Evolutionary conservation across 176 grass and related monocot genomes (phyloP).

Genomic region (Oropetium thomaeum): DNA sequence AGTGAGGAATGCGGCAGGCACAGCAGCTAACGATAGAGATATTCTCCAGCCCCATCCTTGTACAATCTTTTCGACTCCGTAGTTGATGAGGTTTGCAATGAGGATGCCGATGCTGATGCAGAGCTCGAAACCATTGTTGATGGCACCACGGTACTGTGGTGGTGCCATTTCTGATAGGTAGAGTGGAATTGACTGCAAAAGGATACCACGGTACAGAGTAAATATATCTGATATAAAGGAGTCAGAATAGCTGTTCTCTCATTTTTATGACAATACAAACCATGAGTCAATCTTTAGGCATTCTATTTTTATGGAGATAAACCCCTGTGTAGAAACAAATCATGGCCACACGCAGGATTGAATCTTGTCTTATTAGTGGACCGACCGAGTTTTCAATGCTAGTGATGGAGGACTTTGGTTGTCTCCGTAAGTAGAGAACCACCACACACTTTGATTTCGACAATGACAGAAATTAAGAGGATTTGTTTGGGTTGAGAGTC

Average conservation of each 20-base stretch:
- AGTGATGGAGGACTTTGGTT: not conserved
- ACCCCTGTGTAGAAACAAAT: too few species aligned
- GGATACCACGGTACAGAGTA: not conserved
- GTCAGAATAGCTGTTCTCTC: not conserved
- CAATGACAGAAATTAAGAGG: not conserved
- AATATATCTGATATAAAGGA: too few species aligned
- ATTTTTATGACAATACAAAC: not conserved
- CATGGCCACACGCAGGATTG: not conserved
- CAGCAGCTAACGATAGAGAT: constrained; percentile 63
- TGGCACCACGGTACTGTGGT: constrained; percentile 68
- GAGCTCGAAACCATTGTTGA: constrained; percentile 81
- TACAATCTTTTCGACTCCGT: constrained; percentile 48
- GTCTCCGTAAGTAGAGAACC: not conserved
- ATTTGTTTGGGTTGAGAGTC: not conserved
- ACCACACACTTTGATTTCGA: not conserved
- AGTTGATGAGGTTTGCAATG: constrained; percentile 83
- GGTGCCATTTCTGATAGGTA: constrained; percentile 95
- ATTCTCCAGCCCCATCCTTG: constrained; percentile 75
- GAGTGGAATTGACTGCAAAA: constrained; percentile 73
- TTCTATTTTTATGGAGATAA: too few species aligned
- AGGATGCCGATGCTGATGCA: constrained; percentile 83
- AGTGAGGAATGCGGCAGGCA: constrained; percentile 66
- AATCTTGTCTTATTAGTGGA: not conserved
- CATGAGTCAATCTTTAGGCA: not conserved
- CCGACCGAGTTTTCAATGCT: not conserved